These are phyloP conservation scores for Leptographium lundbergii DNA, from an alignment of 2,329 filamentous ascomycete genomes.

Conservation along the genomic window DNA sequence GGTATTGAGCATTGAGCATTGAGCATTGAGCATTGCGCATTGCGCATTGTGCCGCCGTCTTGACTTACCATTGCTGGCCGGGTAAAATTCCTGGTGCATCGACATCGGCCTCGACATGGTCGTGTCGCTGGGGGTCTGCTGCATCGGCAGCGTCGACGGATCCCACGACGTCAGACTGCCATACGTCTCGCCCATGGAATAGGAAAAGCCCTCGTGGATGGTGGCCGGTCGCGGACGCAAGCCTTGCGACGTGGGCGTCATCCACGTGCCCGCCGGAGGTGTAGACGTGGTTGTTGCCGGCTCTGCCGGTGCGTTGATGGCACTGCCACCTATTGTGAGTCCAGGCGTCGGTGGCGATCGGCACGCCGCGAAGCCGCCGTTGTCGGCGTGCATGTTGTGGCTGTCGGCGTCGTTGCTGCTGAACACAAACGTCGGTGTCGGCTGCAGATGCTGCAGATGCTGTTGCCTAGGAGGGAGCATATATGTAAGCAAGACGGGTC, in stretches of 20 bases:
- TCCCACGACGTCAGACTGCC: conserved; percentile 44
- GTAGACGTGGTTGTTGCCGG: conserved; percentile 22
- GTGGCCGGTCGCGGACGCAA: conserved; percentile 42
- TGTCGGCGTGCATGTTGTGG: conserved; percentile 14
- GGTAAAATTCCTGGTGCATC: conserved; percentile 46
- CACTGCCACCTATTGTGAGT: conserved; percentile 37
- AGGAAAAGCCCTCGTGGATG: conserved; percentile 49
- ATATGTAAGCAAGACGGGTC: conserved; percentile 4
- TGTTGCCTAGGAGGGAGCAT: conserved; percentile 9
- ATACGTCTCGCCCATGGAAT: conserved; percentile 42
- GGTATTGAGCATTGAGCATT: no score
- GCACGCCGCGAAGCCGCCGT: conserved; percentile 19
- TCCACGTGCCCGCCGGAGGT: conserved; percentile 35
- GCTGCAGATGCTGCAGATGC: background rate
- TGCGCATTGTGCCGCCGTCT: no score
- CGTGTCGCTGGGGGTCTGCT: conserved; percentile 33
- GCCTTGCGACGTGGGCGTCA: conserved; percentile 38
- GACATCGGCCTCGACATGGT: conserved; percentile 39
- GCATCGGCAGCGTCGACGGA: conserved; percentile 37
- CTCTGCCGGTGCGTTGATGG: conserved; percentile 35
- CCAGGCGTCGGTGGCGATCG: conserved; percentile 28
- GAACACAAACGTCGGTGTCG: background rate
- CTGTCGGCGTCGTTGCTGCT: background rate
- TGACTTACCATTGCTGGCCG: conserved; percentile 12
- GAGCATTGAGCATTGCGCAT: no score